phyloP scores from a whole-genome alignment of 1,139 yeast species.

The Saccharomyces hybrid region DNA sequence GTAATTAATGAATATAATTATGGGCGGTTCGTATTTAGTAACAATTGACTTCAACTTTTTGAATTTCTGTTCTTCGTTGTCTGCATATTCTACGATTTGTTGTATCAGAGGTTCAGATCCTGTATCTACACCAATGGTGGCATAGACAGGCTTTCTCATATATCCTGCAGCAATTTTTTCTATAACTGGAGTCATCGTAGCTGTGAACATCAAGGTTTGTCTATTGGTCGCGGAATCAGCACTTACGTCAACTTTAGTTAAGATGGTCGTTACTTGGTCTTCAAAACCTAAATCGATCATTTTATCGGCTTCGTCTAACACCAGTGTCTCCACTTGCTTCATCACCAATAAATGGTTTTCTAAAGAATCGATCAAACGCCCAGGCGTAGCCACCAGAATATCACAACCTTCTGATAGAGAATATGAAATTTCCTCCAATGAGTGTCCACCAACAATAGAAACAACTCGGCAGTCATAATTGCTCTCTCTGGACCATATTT shows the following conservation, averaged over 20 bases:
- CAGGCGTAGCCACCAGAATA: slow-evolving; percentile 89
- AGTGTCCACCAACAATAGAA: slow-evolving; percentile 85
- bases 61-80: slow-evolving; percentile 48
- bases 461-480: slow-evolving; percentile 40
- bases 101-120: slow-evolving; percentile 28
- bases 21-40: slow-evolving; percentile 41
- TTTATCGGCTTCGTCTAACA: slow-evolving; percentile 89
- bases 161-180: slow-evolving; percentile 59
- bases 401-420: slow-evolving; percentile 64
- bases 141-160: slow-evolving; percentile 52
- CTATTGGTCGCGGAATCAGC: slow-evolving; percentile 36
- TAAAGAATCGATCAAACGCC: slow-evolving; percentile 73
- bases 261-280: slow-evolving; percentile 57
- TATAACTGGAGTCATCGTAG: slow-evolving; percentile 76
- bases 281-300: slow-evolving; percentile 96
- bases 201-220: slow-evolving; percentile 85
- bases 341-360: slow-evolving; percentile 59
- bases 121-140: slow-evolving; percentile 58
- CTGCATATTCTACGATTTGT: slow-evolving; percentile 35
- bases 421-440: slow-evolving; percentile 64
- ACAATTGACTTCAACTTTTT: slow-evolving; percentile 13
- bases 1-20: slow-evolving; percentile 76
- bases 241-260: slow-evolving; percentile 36
- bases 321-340: slow-evolving; percentile 56
- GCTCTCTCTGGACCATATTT: slow-evolving; percentile 34